Conservation (phyloP, 441 rosid genomes). For the Pelargonium cotyledonis region DNA sequence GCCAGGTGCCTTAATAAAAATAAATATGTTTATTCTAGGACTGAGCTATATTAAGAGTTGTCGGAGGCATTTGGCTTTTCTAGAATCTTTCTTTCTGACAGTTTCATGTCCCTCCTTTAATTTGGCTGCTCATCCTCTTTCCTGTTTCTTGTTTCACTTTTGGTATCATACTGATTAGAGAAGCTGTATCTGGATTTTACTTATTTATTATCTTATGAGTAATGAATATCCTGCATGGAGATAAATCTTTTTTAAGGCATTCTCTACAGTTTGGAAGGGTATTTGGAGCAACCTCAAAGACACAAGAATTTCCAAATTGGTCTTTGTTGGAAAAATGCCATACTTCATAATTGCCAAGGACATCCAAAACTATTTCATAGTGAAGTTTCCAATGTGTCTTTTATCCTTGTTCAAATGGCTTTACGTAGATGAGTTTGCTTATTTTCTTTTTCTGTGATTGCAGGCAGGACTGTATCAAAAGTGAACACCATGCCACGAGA, state of each 20-base stretch:
- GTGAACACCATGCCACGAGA: slow-evolving; percentile 33
- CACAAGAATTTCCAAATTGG: no score
- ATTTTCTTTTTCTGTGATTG: slow-evolving; percentile 29
- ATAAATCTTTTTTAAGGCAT: not conserved
- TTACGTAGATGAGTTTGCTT: slow-evolving; percentile 15
- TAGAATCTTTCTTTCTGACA: not conserved
- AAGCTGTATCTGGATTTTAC: not conserved
- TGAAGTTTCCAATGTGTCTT: not conserved
- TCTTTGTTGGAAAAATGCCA: not conserved
- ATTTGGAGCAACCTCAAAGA: not conserved
- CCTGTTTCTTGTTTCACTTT: not conserved
- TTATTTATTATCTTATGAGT: not conserved
- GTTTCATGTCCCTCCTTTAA: not conserved
- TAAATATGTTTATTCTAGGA: not conserved
- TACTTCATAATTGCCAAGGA: not conserved
- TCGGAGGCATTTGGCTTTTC: not conserved
- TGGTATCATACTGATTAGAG: not conserved
- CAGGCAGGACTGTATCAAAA: slow-evolving; percentile 30
- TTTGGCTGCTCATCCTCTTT: not conserved
- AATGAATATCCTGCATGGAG: not conserved
- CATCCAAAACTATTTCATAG: not conserved
- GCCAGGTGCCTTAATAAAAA: not conserved
- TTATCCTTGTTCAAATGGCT: not conserved
- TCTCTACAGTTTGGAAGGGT: not conserved
- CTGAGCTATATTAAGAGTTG: not conserved